Conservation (phyloP, 805 yeast genomes). For the Wickerhamiella alocasiicola region DNA sequence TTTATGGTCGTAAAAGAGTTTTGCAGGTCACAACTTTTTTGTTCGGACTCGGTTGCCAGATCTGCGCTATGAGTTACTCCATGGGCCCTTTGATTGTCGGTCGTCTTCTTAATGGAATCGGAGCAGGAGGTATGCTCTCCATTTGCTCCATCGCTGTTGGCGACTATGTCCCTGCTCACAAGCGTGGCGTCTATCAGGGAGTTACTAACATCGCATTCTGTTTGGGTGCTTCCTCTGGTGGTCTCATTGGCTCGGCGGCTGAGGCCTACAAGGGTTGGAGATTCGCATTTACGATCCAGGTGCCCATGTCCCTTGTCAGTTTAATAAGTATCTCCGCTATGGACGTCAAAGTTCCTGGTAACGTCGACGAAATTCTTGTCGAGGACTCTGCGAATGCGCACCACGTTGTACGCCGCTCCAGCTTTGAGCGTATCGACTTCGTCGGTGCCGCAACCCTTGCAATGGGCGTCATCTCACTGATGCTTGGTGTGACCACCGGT, state of each 20-base stretch:
- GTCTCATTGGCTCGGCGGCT: constrained; percentile 42
- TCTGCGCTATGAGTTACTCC: constrained; percentile 41
- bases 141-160: constrained; percentile 63
- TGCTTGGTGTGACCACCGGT: constrained; percentile 55
- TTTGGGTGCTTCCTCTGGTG: constrained; percentile 65
- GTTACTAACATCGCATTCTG: constrained; percentile 65
- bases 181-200: constrained; percentile 77
- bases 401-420: constrained; percentile 30
- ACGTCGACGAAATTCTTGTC: background rate
- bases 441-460: constrained; percentile 52
- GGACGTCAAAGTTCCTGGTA: constrained; percentile 12
- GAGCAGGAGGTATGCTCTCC: constrained; percentile 81
- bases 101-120: constrained; percentile 71
- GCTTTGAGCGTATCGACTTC: constrained; percentile 51
- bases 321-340: constrained; percentile 25
- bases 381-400: constrained; percentile 24
- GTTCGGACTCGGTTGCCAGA: constrained; percentile 37
- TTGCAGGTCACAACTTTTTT: constrained; percentile 32
- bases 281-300: constrained; percentile 31
- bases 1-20: constrained; percentile 32
- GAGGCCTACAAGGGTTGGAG: constrained; percentile 53
- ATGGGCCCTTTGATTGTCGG: constrained; percentile 56
- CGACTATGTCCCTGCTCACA: constrained; percentile 63
- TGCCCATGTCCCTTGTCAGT: constrained; percentile 31
- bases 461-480: constrained; percentile 40